Evolutionary conservation across 73 alveolate species (phyloP).

Genomic region (Effrenium voratum): DNA sequence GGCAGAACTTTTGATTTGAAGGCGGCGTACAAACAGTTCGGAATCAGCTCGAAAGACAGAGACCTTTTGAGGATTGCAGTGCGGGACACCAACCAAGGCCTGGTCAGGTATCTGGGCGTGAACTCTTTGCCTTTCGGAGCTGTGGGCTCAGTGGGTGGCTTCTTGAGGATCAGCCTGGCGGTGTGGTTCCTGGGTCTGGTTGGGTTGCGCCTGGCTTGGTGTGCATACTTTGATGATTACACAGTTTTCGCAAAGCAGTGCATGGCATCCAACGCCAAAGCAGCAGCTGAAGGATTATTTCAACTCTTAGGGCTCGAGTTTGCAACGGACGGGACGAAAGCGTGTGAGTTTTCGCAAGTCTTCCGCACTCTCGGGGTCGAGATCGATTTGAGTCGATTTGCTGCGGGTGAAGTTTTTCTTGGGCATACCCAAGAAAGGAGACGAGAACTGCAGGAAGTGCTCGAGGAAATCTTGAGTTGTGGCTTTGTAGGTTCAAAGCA

Average conservation of each 20-base stretch:
- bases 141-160: not conserved
- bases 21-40: constrained; percentile 3
- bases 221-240: not conserved
- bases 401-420: not conserved
- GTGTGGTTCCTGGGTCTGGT: not conserved
- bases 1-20: not conserved
- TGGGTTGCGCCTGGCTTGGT: not conserved
- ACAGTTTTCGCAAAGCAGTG: not conserved
- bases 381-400: not conserved
- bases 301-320: not conserved
- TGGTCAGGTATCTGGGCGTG: not conserved
- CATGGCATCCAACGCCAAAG: not conserved
- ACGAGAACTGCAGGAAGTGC: not conserved
- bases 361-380: not conserved
- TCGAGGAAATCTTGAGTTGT: not conserved
- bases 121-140: constrained; percentile 3
- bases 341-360: not conserved
- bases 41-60: not conserved
- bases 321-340: not conserved
- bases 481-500: not conserved
- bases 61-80: not conserved
- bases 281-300: not conserved
- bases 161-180: not conserved
- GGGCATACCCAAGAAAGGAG: not conserved
- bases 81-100: not conserved